Base-by-base conservation (phyloP, 805 yeast genomes). In the Starmerella scarabaei region DNA sequence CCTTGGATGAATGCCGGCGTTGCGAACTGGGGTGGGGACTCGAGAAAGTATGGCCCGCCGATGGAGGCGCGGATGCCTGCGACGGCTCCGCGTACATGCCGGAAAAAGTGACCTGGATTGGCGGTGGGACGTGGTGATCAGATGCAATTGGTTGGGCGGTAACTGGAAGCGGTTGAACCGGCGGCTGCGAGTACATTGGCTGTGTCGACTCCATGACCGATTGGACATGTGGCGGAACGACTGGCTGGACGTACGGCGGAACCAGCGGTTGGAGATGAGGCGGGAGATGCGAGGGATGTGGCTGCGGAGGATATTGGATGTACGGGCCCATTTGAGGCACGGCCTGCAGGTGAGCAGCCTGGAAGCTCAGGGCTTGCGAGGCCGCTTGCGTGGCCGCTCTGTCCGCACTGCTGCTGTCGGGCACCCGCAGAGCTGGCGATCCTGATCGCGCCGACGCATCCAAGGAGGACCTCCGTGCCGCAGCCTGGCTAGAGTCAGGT, bases 401-500 rank as follows among this genome's bases (percentile, higher is more conserved):
- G n/a, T n/a, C n/a, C n/a, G n/a, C n/a, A n/a, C n/a, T n/a, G n/a
- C n/a, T n/a, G n/a, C n/a, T n/a, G n/a, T n/a, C n/a, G n/a, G n/a
- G n/a, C n/a, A n/a, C n/a, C n/a, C n/a, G n/a, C n/a, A n/a, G n/a
- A n/a, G n/a, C n/a, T n/a, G n/a, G n/a, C n/a, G n/a, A n/a, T n/a
- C n/a, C n/a, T 23, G 26, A 23, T 7, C 26, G 26, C 26, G 35
- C 20, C 9, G 35, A 19, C 15, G 30, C 19, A 37, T 44, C 48
- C 29, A 41, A 45, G 20, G 45, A 38, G n/a, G 40, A 38, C 11
- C 91, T 70, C 45, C 94, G 65, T n/a, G n/a, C n/a, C n/a, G n/a
- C n/a, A n/a, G n/a, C n/a, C n/a, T n/a, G n/a, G n/a, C n/a, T n/a
- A n/a, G n/a, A n/a, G n/a, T n/a, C n/a, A n/a, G n/a, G n/a, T n/a